phyloP scores from a whole-genome alignment of 441 rosid species.

The Aleurites moluccanus region DNA sequence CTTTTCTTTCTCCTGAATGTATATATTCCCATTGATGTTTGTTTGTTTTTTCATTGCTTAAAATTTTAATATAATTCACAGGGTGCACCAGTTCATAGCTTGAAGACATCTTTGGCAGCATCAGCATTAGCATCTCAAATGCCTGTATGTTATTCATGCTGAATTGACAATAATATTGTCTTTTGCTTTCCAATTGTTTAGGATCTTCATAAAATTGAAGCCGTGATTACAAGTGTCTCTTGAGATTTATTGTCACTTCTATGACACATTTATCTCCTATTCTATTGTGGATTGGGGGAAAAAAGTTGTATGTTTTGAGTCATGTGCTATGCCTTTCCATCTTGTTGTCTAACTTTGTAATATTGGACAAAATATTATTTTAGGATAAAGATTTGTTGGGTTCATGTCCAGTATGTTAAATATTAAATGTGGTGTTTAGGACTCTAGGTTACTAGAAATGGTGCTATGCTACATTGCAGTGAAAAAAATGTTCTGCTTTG shows the following conservation, averaged over 20 bases:
- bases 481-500: neutral
- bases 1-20: neutral
- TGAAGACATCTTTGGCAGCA: constrained; percentile 69
- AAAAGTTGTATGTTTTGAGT: neutral
- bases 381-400: neutral
- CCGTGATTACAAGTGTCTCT: neutral
- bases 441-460: neutral
- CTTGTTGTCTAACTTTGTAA: neutral
- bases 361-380: neutral
- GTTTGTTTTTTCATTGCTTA: neutral
- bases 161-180: neutral
- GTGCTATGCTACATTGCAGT: neutral
- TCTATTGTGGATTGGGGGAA: neutral
- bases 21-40: neutral
- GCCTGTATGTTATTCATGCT: constrained; percentile 45
- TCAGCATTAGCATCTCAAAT: constrained; percentile 67
- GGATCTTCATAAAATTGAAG: constrained; percentile 1
- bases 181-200: neutral
- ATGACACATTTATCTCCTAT: neutral
- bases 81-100: constrained; percentile 80
- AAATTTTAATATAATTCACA: constrained; percentile 35
- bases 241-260: neutral
- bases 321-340: neutral
- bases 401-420: neutral
- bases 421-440: neutral